Conservation (phyloP, 768 basidiomycete genomes). For the Gelatoporia subvermispora region DNA sequence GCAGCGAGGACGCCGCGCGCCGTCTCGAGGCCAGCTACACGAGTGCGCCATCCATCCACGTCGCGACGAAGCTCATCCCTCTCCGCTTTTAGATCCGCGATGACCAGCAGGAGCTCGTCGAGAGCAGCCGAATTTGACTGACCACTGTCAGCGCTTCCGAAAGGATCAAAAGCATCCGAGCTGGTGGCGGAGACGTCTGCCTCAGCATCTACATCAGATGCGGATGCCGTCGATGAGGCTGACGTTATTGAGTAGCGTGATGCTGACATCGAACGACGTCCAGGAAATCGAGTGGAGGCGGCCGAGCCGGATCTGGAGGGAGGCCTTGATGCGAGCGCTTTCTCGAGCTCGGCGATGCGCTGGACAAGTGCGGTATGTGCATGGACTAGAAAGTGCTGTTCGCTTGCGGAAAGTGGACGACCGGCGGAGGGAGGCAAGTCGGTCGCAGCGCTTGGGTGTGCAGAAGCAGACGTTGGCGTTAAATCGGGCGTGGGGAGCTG, state of each 20-base stretch:
- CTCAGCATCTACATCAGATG: no score
- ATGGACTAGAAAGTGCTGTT: conserved; percentile 83
- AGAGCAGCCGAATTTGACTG: conserved; percentile 17
- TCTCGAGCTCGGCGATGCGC: conserved; percentile 79
- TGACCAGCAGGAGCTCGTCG: conserved; percentile 74
- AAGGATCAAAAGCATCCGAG: no score
- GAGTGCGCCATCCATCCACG: conserved; percentile 78
- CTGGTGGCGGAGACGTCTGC: no score
- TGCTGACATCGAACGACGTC: conserved; percentile 25
- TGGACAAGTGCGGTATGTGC: conserved; percentile 79
- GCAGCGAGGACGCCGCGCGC: conserved; percentile 59
- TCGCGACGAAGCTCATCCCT: conserved; percentile 86
- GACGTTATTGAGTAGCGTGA: conserved; percentile 41
- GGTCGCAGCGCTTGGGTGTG: conserved; percentile 7
- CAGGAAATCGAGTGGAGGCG: conserved; percentile 2
- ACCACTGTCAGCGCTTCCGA: no score
- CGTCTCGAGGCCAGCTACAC: conserved; percentile 74
- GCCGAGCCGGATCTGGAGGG: conserved; percentile 35
- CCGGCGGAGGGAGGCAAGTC: not conserved
- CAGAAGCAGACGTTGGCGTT: conserved; percentile 45
- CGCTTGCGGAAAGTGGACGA: conserved; percentile 56
- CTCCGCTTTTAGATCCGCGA: conserved; percentile 80
- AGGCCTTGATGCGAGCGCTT: conserved; percentile 41
- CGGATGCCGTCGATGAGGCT: conserved; percentile 36
- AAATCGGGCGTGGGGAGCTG: conserved; percentile 70